Evolutionary conservation across 805 yeast genomes (phyloP), one percentile per base, ranked within the genome.

Genomic region (Nakazawaea sp.): DNA sequence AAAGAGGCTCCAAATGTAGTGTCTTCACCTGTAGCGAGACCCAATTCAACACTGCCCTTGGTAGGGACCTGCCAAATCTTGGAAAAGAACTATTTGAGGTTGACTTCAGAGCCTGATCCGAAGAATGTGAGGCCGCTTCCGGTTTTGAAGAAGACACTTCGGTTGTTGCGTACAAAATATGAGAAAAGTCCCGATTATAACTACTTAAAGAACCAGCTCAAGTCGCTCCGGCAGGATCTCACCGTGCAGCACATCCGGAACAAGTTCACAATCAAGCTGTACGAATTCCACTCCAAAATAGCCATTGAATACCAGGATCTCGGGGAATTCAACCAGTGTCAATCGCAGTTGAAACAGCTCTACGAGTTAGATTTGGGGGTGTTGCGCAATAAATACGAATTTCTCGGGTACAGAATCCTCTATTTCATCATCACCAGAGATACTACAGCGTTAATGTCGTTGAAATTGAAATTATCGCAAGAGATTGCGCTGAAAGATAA

Each of bases 251-350:
- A 83, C 51, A 79, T 90, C 30, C 80, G 80, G 49, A 77, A 77
- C 50, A 78, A 72, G 30, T 84, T 92, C 52, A 75, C 96, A 0
- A 73, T 87, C 5, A 52, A 61, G 38, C 95, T 87, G 0, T 90
- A 92, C 56, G 92, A 87, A 56, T 70, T 78, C 3, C 95, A 90
- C 57, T 92, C 92, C 4, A 73, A 88, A 33, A 64, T 89, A n/a
- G 95, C 97, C 0, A 69, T 90, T 27, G 82, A 78, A 47, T 79
- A 82, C 51, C 70, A 73, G 28, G 98, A 90, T 56, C 60, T 90
- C 44, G 97, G 97, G 8, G 97, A 92, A 56, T 88, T 84, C 56
- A 92, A 92, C 61, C 97, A 90, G 56, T 92, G 97, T 55, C 95
- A 84, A 56, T 76, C 94, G 12, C 86, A 87, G 49, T 60, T 92